phyloP scores from a whole-genome alignment of 257 asterid species.

The Sherardia arvensis region DNA sequence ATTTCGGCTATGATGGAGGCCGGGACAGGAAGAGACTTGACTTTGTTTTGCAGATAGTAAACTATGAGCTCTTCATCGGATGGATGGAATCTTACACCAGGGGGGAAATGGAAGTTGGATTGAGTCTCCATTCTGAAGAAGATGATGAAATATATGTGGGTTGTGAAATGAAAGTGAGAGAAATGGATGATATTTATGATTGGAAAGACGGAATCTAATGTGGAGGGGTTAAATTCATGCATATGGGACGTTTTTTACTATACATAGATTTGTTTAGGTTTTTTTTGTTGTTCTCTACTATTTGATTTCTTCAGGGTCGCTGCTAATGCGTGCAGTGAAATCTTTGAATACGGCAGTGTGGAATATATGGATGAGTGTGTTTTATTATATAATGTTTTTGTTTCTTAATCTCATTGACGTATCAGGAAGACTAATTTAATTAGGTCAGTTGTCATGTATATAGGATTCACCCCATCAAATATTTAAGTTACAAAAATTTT shows the following conservation, averaged over 20 bases:
- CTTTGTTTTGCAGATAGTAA: conserved; percentile 38
- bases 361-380: background rate
- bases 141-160: background rate
- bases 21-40: conserved; percentile 41
- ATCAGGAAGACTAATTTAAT: too few species aligned
- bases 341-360: background rate
- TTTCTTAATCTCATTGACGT: too few species aligned
- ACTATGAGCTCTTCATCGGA: conserved; percentile 56
- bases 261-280: background rate
- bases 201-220: background rate
- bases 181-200: background rate
- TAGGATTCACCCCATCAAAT: too few species aligned
- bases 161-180: background rate
- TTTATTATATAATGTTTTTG: too few species aligned
- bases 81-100: conserved; percentile 58
- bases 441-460: too few species aligned
- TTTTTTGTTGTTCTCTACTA: background rate
- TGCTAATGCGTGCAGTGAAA: background rate
- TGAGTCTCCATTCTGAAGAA: conserved; percentile 16
- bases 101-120: conserved; percentile 31
- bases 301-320: background rate
- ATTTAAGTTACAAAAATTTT: too few species aligned
- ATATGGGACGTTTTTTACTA: conserved; percentile 6
- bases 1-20: conserved; percentile 41
- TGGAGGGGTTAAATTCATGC: conserved; percentile 5